phyloP scores from a whole-genome alignment of 2,329 filamentous ascomycete species.

The Aspergillus eucalypticola region DNA sequence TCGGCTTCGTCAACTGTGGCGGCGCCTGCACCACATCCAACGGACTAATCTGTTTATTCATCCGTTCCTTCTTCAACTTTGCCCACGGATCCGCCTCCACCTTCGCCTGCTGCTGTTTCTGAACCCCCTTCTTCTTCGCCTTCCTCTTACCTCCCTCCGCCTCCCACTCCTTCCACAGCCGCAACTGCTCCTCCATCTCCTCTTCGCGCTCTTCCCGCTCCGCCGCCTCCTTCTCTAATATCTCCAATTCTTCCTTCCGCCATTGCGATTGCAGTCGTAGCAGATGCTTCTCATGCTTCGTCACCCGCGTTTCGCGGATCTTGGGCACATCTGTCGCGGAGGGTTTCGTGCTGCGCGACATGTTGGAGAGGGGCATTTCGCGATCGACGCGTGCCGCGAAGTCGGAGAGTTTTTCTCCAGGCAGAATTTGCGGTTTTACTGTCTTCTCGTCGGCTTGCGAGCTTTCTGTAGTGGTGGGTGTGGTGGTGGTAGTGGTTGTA shows the following conservation, averaged over 20 bases:
- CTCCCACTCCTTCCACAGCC: constrained; percentile 65
- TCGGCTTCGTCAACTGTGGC: constrained; percentile 66
- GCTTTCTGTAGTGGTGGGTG: not conserved
- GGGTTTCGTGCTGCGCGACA: constrained; percentile 58
- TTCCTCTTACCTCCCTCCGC: constrained; percentile 54
- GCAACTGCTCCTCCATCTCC: constrained; percentile 62
- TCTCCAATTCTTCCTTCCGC: constrained; percentile 51
- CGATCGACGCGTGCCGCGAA: constrained; percentile 83
- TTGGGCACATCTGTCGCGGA: constrained; percentile 29
- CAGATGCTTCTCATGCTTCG: constrained; percentile 81
- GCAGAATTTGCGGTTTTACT: constrained; percentile 66
- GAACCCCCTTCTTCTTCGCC: constrained; percentile 49
- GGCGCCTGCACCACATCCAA: constrained; percentile 69
- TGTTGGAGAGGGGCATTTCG: constrained; percentile 71
- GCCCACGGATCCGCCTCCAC: constrained; percentile 77
- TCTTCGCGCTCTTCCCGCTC: constrained; percentile 69
- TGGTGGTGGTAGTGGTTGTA: constrained; percentile 28
- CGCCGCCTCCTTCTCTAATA: constrained; percentile 49
- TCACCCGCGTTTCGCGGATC: constrained; percentile 61
- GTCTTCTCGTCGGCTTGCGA: constrained; percentile 17
- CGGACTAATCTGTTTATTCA: constrained; percentile 38
- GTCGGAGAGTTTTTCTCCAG: constrained; percentile 79
- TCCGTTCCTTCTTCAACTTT: constrained; percentile 60
- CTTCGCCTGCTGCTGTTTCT: constrained; percentile 40
- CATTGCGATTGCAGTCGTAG: constrained; percentile 60